These are phyloP conservation scores for Luzula sylvatica DNA, from an alignment of 176 grass and related monocot species.

Conservation along the genomic window DNA sequence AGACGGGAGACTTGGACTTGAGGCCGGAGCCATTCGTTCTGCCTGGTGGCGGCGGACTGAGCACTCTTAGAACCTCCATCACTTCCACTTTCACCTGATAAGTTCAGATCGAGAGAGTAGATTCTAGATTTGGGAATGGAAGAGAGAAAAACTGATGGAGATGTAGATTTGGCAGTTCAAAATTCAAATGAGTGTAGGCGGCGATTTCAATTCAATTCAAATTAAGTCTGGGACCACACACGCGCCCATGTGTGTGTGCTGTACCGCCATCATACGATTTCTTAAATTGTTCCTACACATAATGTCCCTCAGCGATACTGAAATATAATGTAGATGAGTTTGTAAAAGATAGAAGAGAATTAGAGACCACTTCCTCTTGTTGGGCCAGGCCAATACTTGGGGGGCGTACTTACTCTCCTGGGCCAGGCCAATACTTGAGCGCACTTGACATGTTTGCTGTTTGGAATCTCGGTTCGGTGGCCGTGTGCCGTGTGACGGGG, in stretches of 20 bases:
- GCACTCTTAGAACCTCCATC: conserved; percentile 18
- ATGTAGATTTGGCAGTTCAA: conserved; percentile 3
- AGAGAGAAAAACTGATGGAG: background rate
- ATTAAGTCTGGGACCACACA: background rate
- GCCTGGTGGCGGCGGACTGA: background rate
- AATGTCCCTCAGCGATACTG: too few species aligned
- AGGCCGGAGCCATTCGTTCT: background rate
- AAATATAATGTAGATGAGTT: too few species aligned
- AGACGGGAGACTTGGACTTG: conserved; percentile 3
- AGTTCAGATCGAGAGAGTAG: background rate
- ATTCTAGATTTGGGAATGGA: background rate
- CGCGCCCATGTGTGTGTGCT: too few species aligned
- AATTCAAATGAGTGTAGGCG: background rate
- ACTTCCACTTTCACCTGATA: background rate
- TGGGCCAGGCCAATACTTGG: too few species aligned
- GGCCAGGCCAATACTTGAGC: too few species aligned
- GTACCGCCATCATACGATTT: too few species aligned
- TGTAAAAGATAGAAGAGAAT: too few species aligned
- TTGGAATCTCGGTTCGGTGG: background rate
- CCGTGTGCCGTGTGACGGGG: too few species aligned
- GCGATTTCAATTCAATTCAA: conserved; percentile 2
- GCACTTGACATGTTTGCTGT: too few species aligned
- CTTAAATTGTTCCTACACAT: too few species aligned
- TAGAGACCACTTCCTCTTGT: too few species aligned
- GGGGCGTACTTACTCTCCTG: too few species aligned